A percentile compares a stretch with the other conserved stretches of the same genome.
Evolutionary conservation across 495 filamentous ascomycete genomes (phyloP).

Genomic region (Penicillium simplicissimum): DNA sequence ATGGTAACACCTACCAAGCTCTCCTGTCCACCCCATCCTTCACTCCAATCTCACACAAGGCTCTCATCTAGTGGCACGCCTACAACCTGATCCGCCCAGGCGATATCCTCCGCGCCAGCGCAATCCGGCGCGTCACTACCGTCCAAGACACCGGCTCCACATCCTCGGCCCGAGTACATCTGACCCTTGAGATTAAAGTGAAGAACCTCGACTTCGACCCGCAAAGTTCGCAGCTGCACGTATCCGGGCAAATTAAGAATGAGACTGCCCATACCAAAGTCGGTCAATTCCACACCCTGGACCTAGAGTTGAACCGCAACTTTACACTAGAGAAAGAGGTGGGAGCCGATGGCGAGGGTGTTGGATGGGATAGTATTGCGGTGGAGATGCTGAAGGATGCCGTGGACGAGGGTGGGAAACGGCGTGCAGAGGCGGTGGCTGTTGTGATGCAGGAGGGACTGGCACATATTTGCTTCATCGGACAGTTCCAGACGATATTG

Average conservation of each 20-base stretch:
- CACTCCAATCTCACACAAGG: conserved; percentile 5
- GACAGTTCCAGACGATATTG: conserved; percentile 84
- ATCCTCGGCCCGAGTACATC: conserved; percentile 70
- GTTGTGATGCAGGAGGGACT: conserved; percentile 94
- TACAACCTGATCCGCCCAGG: conserved; percentile 87
- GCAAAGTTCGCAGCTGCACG: conserved; percentile 77
- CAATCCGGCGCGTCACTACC: conserved; percentile 76
- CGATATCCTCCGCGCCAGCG: conserved; percentile 79
- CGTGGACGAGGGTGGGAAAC: conserved; percentile 67
- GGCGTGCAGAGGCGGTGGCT: conserved; percentile 73
- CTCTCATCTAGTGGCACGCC: conserved; percentile 74
- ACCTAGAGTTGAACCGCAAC: conserved; percentile 82
- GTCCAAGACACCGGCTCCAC: conserved; percentile 72
- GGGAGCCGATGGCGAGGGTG: conserved; percentile 46
- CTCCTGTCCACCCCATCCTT: not conserved
- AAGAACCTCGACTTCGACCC: conserved; percentile 88
- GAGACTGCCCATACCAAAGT: conserved; percentile 84
- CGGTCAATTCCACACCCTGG: conserved; percentile 86
- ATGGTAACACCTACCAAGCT: conserved; percentile 61
- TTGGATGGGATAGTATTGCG: conserved; percentile 91
- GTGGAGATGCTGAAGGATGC: conserved; percentile 76
- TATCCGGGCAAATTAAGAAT: conserved; percentile 75
- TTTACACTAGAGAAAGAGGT: conserved; percentile 76
- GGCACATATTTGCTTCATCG: conserved; percentile 92
- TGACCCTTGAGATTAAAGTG: conserved; percentile 77